Conservation (phyloP, 78 protist species). For the Polysphondylium violaceum region DNA sequence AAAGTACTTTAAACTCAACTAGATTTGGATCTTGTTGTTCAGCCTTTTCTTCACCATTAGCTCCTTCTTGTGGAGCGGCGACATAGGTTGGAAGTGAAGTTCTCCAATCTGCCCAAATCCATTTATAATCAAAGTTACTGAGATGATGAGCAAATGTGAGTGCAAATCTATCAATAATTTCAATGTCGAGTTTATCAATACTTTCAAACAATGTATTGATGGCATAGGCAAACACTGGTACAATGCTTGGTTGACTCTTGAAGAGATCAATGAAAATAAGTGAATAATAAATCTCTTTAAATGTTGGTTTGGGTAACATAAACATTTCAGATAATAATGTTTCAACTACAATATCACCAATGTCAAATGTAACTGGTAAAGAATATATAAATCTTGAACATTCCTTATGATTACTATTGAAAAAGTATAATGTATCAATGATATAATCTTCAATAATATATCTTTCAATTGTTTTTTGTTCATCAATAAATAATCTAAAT, state of each 20-base stretch:
- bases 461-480: conserved; percentile 51
- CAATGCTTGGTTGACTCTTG: conserved; percentile 32
- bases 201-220: conserved; percentile 50
- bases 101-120: conserved; percentile 79
- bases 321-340: conserved; percentile 51
- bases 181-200: conserved; percentile 53
- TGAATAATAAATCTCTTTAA: conserved; percentile 48
- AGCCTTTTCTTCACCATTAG: background rate
- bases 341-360: conserved; percentile 67
- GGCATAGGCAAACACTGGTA: conserved; percentile 75
- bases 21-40: background rate
- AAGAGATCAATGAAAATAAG: conserved; percentile 60
- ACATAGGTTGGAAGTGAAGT: too few relatives aligned
- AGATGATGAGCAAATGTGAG: conserved; percentile 71
- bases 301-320: conserved; percentile 44
- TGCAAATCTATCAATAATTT: conserved; percentile 36
- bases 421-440: conserved; percentile 50
- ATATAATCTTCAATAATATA: conserved; percentile 51
- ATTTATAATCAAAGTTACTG: conserved; percentile 56
- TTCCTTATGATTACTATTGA: conserved; percentile 58
- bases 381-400: conserved; percentile 50
- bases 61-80: background rate
- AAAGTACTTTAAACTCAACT: conserved; percentile 6
- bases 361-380: conserved; percentile 43
- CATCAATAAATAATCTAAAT: conserved; percentile 42